phyloP scores from a whole-genome alignment of 768 basidiomycete genomes.

The Fomitopsis pulvina region DNA sequence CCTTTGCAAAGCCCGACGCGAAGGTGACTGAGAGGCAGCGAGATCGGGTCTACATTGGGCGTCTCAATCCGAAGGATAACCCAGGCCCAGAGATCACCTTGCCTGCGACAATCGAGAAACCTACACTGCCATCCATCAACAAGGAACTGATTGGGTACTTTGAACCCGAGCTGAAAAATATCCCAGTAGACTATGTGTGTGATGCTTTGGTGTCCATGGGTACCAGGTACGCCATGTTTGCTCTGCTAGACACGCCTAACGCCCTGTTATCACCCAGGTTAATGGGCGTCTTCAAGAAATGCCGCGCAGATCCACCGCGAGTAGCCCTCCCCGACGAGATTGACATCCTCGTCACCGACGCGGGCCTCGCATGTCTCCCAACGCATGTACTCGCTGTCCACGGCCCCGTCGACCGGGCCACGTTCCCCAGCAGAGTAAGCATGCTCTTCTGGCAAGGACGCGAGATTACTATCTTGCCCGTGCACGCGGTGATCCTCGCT shows the following conservation, averaged over 20 bases:
- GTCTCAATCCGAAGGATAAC: no score
- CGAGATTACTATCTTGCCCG: slow-evolving; percentile 34
- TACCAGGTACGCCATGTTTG: not conserved
- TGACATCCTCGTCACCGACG: slow-evolving; percentile 15
- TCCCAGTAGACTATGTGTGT: not conserved
- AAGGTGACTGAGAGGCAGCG: no score
- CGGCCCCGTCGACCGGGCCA: slow-evolving; percentile 2
- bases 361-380: slow-evolving; percentile 5
- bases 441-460: not conserved
- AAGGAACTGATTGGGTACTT: not conserved
- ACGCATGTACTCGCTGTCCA: slow-evolving; percentile 16
- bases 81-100: no score
- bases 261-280: not conserved
- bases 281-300: slow-evolving; percentile 7
- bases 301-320: slow-evolving; percentile 10
- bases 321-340: slow-evolving; percentile 2
- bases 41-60: no score
- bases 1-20: no score
- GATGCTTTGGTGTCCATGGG: not conserved
- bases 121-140: not conserved
- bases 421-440: not conserved
- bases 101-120: not conserved
- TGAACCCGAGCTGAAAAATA: not conserved
- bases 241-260: no score
- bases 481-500: slow-evolving; percentile 60